Conservation (phyloP, 2,329 filamentous ascomycete genomes). For the Fusarium kyushuense region DNA sequence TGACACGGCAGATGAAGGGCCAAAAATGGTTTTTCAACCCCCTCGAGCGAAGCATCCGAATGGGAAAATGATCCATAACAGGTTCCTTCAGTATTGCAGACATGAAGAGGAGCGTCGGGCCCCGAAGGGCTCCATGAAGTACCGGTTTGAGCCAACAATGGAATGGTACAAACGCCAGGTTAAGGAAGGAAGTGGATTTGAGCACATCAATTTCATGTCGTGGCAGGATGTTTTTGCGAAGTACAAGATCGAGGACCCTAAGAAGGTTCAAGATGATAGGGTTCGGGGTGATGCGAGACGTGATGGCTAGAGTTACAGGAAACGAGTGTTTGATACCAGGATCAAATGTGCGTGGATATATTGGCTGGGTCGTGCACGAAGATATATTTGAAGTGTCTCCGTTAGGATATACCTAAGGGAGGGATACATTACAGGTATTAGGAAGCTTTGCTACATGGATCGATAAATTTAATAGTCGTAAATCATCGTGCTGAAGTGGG, state of each 20-base stretch:
- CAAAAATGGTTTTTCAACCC: slow-evolving; percentile 61
- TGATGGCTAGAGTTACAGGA: not conserved
- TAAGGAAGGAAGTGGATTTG: slow-evolving; percentile 61
- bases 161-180: slow-evolving; percentile 65
- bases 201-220: slow-evolving; percentile 60
- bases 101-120: not conserved
- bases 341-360: slow-evolving; percentile 25
- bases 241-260: slow-evolving; percentile 45
- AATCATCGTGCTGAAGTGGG: slow-evolving; percentile 59
- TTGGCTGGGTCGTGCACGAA: slow-evolving; percentile 18
- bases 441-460: not conserved
- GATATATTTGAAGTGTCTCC: slow-evolving; percentile 10
- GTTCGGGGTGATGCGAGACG: slow-evolving; percentile 1
- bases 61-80: slow-evolving; percentile 56
- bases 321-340: slow-evolving; percentile 16
- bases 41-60: slow-evolving; percentile 50
- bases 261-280: slow-evolving; percentile 21
- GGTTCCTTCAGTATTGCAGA: slow-evolving; percentile 56
- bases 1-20: slow-evolving; percentile 23
- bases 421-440: not conserved
- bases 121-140: slow-evolving; percentile 41
- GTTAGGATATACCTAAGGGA: slow-evolving; percentile 7
- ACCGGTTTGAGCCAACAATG: slow-evolving; percentile 60
- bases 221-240: slow-evolving; percentile 58
- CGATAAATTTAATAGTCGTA: not conserved